Base-by-base conservation (phyloP, 2,329 filamentous ascomycete genomes). In the Colletotrichum liaoningense region DNA sequence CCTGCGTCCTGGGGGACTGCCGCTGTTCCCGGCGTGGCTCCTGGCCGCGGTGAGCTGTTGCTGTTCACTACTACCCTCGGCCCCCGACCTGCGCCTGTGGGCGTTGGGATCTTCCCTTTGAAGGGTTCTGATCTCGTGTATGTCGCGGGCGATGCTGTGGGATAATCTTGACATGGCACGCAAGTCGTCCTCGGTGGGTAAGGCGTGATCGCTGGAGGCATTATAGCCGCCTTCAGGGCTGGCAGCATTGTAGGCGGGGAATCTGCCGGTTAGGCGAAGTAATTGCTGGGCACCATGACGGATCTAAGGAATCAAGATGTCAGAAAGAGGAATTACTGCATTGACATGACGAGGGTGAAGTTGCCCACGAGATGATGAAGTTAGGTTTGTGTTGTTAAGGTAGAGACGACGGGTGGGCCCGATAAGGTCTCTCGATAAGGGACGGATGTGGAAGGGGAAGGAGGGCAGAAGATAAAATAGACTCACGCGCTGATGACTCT, bases 401-500 rank as follows among this genome's bases (percentile, higher is more conserved):
- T 11, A 8, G 19, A 22, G 16, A 9, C 4, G 42, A n/a, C 8
- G 4, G 42, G 42, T 49, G 42, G 42, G 42, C 19, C 42, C 42
- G n/a, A n/a, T 59, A 56, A 65, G 28, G n/a, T 4, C 19, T 8
- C 19, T 6, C 35, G 68, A 70, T 46, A 60, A 55, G 30, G 16
- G 52, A 22, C 12, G n/a, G 42, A 28, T 24, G n/a, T 11, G 0
- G 22, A 24, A 8, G 14, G 26, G 30, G 26, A 46, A n/a, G 52
- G 26, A 5, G 19, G 2, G 3, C 35, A 56, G 3, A 35, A 35
- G 33, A 2, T 28, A 26, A 28, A n/a, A 28, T 19, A 28, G 33
- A 64, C 69, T 22, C 22, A 73, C 70, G n/a, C 70, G 67, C 28
- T 70, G 67, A 55, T 73, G 70, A 22, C 70, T 73, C 33, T 73